Base-by-base conservation (phyloP, 2,329 filamentous ascomycete species). In the Alternaria incomplexa region DNA sequence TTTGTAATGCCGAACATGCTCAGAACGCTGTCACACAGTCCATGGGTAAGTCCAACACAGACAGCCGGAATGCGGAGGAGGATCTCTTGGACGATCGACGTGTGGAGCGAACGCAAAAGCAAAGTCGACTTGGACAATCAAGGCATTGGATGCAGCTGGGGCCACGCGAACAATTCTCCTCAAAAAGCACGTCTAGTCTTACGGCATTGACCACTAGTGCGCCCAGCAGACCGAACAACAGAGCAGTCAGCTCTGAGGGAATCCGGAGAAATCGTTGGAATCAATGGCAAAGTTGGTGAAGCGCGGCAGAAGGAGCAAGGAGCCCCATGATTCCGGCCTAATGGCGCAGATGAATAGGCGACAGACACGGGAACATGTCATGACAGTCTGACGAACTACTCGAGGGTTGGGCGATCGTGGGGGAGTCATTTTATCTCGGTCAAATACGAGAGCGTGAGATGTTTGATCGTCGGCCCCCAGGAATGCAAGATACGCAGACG, bases 301-400 rank as follows among this genome's bases (percentile, higher is more conserved):
- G 45, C 53, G 61, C 54, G 63, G 48, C 48, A 61, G 44, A 36
- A 45, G 48, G 51, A 17, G 26, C 61, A 53, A 48, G 64, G 66
- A 64, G 66, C 66, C 66, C 66, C 64, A 59, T 61, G 59, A 58
- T 61, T 28, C 58, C 50, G 60, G 60, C 47, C 58, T 40, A 40
- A 40, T 40, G n/a, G 36, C 36, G 36, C 36, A 17, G 36, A 40
- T 58, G 55, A 47, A 23, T 30, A 65, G 30, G 50, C 53, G 56
- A 57, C 52, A 25, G 52, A 56, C 52, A 63, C 53, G 59, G 59
- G 56, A 25, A 56, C 46, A 26, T 17, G 48, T 46, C 36, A 44
- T 48, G 56, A 52, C 57, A 54, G 58, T 58, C 45, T 62, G 26
- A 58, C 52, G 65, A 67, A 67, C 63, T 45, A 52, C 13, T 30